Conservation (phyloP, 768 basidiomycete species). For the Leccinum ochraceum region DNA sequence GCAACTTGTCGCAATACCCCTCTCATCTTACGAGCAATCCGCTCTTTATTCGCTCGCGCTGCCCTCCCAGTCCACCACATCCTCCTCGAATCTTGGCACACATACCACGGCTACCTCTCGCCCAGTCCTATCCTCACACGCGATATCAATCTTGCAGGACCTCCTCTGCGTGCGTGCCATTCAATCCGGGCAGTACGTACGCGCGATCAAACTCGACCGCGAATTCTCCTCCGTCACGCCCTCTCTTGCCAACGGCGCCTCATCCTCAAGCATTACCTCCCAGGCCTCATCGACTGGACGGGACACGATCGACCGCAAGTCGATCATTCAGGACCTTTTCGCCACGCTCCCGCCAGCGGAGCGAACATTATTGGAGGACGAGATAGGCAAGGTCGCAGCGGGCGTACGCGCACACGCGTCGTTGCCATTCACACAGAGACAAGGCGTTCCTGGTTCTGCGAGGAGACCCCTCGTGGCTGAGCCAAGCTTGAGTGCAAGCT, state of each 20-base stretch:
- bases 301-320: conserved; percentile 50
- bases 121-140: conserved; percentile 41
- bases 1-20: conserved; percentile 64
- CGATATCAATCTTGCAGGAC: conserved; percentile 66
- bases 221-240: conserved; percentile 52
- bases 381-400: conserved; percentile 44
- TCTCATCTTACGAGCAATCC: conserved; percentile 64
- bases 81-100: conserved; percentile 5
- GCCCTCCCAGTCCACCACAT: conserved; percentile 38
- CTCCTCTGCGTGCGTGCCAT: conserved; percentile 79
- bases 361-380: conserved; percentile 59
- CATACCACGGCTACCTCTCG: neutral
- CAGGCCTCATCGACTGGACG: conserved; percentile 23
- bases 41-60: conserved; percentile 59
- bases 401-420: conserved; percentile 20
- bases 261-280: conserved; percentile 23
- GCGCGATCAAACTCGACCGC: conserved; percentile 77
- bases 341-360: conserved; percentile 62
- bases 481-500: conserved; percentile 54
- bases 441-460: conserved; percentile 7
- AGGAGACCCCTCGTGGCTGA: conserved; percentile 31
- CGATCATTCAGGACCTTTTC: conserved; percentile 72
- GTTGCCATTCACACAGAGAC: conserved; percentile 7
- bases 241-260: conserved; percentile 11
- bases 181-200: conserved; percentile 65